These are phyloP conservation scores for Isabelozyma rhagii DNA, from an alignment of 805 yeast species.

Conservation along the genomic window DNA sequence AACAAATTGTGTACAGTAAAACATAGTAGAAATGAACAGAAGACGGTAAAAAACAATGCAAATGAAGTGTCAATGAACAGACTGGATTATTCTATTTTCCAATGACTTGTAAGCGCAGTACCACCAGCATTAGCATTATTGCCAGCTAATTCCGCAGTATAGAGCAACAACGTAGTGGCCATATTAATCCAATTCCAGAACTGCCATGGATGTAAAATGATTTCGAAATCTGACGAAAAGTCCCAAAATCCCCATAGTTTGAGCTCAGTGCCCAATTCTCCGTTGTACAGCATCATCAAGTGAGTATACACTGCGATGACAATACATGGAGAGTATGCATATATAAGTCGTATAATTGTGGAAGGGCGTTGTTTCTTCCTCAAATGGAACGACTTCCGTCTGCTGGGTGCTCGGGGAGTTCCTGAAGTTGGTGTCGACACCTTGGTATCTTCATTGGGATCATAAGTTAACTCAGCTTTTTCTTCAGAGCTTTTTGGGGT, in stretches of 20 bases:
- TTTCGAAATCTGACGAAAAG: constrained; percentile 17
- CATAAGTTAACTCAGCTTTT: neutral
- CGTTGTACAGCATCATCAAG: constrained; percentile 83
- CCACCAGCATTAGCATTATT: constrained; percentile 25
- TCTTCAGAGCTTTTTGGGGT: neutral
- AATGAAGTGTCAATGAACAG: neutral
- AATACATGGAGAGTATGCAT: constrained; percentile 90
- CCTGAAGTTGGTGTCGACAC: constrained; percentile 10
- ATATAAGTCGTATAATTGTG: constrained; percentile 54
- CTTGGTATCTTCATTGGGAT: neutral
- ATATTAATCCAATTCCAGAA: constrained; percentile 98
- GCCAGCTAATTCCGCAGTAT: constrained; percentile 69
- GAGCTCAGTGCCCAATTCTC: constrained; percentile 63
- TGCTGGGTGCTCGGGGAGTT: constrained; percentile 2
- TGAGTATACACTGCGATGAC: constrained; percentile 95
- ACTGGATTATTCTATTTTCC: constrained; percentile 33
- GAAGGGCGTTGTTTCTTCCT: constrained; percentile 23
- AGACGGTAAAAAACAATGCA: neutral
- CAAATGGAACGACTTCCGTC: constrained; percentile 11
- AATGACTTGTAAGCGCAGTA: constrained; percentile 41
- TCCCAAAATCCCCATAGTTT: constrained; percentile 57
- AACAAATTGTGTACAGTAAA: neutral
- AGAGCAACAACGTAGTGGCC: constrained; percentile 72
- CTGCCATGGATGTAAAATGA: constrained; percentile 72
- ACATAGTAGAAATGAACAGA: neutral